phyloP scores from a whole-genome alignment of 805 yeast genomes.

The Metschnikowia amazonensis region DNA sequence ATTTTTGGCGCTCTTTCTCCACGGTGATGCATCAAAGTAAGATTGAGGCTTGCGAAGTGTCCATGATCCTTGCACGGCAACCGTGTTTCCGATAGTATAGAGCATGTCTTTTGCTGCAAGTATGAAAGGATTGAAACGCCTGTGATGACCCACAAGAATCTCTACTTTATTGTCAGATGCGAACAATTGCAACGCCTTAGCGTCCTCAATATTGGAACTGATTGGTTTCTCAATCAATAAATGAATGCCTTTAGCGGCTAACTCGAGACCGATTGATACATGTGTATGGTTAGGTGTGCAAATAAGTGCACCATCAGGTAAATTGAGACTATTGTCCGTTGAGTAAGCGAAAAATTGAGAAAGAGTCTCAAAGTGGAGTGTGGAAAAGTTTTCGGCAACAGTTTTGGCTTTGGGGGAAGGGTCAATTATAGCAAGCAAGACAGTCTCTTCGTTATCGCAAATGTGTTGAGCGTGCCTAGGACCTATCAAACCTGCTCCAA shows the following conservation, averaged over 20 bases:
- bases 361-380: slow-evolving; percentile 24
- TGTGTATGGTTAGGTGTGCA: slow-evolving; percentile 42
- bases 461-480: slow-evolving; percentile 40
- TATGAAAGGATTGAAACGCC: slow-evolving; percentile 40
- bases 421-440: slow-evolving; percentile 34
- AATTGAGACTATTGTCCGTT: slow-evolving; percentile 15
- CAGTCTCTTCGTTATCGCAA: slow-evolving; percentile 21
- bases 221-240: slow-evolving; percentile 38
- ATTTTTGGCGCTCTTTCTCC: slow-evolving; percentile 26
- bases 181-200: slow-evolving; percentile 26
- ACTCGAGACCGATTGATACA: slow-evolving; percentile 26
- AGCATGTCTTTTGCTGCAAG: slow-evolving; percentile 30
- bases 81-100: slow-evolving; percentile 26
- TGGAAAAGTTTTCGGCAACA: slow-evolving; percentile 26
- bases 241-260: slow-evolving; percentile 33
- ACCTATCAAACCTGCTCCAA: slow-evolving; percentile 41
- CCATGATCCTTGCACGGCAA: slow-evolving; percentile 41
- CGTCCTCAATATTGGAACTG: slow-evolving; percentile 29
- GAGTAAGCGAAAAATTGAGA: slow-evolving; percentile 27
- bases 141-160: slow-evolving; percentile 38
- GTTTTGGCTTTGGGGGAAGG: slow-evolving; percentile 30
- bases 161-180: slow-evolving; percentile 23
- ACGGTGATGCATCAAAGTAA: slow-evolving; percentile 30
- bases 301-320: slow-evolving; percentile 38
- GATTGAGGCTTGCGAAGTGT: slow-evolving; percentile 31